Conservation (phyloP, 2,329 filamentous ascomycete species). For the Curvularia hawaiiensis region DNA sequence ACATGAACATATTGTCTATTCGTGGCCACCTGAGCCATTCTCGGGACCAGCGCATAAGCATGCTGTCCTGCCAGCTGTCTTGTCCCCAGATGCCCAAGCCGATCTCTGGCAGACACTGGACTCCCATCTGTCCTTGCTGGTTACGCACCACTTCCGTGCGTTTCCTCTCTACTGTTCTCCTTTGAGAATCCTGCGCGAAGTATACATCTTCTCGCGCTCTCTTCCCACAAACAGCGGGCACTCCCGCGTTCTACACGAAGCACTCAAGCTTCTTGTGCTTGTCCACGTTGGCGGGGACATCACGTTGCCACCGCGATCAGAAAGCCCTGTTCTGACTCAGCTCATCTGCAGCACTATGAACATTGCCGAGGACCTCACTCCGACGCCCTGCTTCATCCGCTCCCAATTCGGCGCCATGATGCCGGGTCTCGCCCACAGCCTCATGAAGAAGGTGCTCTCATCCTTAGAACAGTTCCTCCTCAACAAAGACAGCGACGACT, state of each 20-base stretch:
- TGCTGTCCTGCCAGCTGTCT: constrained; percentile 43
- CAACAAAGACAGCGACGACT: constrained; percentile 37
- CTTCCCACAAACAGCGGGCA: constrained; percentile 22
- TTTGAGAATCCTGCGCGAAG: constrained; percentile 39
- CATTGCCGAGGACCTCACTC: constrained; percentile 15
- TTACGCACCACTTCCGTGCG: constrained; percentile 40
- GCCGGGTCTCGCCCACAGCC: constrained; percentile 36
- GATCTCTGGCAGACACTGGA: constrained; percentile 34
- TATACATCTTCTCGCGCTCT: constrained; percentile 42
- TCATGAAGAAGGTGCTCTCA: constrained; percentile 43
- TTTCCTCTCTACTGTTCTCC: constrained; percentile 45
- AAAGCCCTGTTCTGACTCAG: constrained; percentile 21
- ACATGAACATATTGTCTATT: constrained; percentile 46
- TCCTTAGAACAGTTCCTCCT: constrained; percentile 40
- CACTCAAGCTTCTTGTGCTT: constrained; percentile 47
- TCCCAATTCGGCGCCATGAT: constrained; percentile 46
- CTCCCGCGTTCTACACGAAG: constrained; percentile 36
- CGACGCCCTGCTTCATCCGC: constrained; percentile 49
- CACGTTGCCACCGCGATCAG: constrained; percentile 31
- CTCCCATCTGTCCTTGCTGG: constrained; percentile 39
- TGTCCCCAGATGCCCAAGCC: constrained; percentile 27
- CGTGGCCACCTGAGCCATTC: constrained; percentile 39
- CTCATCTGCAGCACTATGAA: constrained; percentile 29
- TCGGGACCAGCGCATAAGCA: constrained; percentile 27
- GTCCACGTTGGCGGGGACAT: constrained; percentile 48